Base-by-base conservation (phyloP, 371 early-diverging fungal species). In the Circinella umbellata region DNA sequence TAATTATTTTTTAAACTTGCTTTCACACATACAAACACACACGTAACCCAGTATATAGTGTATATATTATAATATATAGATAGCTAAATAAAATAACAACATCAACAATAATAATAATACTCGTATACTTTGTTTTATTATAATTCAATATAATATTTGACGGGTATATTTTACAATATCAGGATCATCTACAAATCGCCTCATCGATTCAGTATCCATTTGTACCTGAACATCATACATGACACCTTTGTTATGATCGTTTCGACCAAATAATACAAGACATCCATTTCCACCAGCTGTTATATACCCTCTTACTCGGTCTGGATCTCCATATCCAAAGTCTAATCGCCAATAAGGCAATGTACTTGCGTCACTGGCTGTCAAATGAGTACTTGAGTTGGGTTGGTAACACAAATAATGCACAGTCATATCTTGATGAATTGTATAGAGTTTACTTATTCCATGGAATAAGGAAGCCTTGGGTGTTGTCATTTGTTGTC, bases 241-340 rank as follows among this genome's bases (percentile, higher is more conserved):
- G 8, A 71, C 67, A 0, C 71, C 78, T 46, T 73, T 71, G 34
- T 64, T 67, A 10, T 64, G 55, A n/a, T 78, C 74, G 3, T 69
- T 68, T 55, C 81, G 66, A 4, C 77, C 77, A 76, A 81, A 78
- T 13, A 81, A 42, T 37, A 78, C 69, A 36, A 81, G 47, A 18
- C 81, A 81, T 0, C 81, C 81, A 69, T 81, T 76, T 14, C 81
- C 81, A 15, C 81, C 81, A 61, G 72, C 76, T 6, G 81, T 81
- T 36, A 81, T 81, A 35, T 81, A 81, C 10, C 80, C 73, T 37
- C 80, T 64, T 5, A 74, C 76, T 18, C 80, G 74, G 64, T 80
- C 80, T 37, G 80, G 80, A 18, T 66, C 49, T 0, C 80, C 80
- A 70, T 10, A 34, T 14, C 57, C 57, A 69, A 81, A 81, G 57